A percentile compares a stretch with the other conserved stretches of the same genome.
phyloP scores from a whole-genome alignment of 441 rosid genomes.

The Bruguiera hainesii region DNA sequence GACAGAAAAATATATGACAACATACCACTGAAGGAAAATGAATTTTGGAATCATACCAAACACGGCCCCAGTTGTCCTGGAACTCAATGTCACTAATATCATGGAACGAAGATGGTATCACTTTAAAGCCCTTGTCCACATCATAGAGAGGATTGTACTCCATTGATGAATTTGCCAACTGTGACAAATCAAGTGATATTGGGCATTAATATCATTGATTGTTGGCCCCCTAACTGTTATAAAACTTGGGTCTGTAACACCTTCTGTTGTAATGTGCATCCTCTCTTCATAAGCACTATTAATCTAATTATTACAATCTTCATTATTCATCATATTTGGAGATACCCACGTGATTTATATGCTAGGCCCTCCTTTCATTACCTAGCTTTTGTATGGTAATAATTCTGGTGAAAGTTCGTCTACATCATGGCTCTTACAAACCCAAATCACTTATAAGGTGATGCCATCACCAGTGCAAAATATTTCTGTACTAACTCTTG shows the following conservation, averaged over 20 bases:
- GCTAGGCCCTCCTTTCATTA: too few relatives aligned
- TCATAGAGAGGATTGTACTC: constrained; percentile 83
- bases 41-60: constrained; percentile 47
- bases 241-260: too few relatives aligned
- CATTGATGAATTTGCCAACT: constrained; percentile 74
- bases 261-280: background rate
- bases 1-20: background rate
- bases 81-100: constrained; percentile 91
- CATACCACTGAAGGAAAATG: background rate
- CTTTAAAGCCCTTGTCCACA: constrained; percentile 68
- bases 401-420: background rate
- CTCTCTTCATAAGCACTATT: background rate
- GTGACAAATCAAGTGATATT: constrained; percentile 23
- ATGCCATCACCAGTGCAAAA: too few relatives aligned
- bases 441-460: too few relatives aligned
- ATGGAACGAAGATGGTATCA: constrained; percentile 89
- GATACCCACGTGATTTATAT: too few relatives aligned
- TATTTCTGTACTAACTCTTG: too few relatives aligned
- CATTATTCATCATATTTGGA: too few relatives aligned
- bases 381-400: too few relatives aligned
- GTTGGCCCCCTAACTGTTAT: background rate
- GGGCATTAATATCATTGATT: constrained; percentile 4
- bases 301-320: background rate
- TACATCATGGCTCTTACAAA: background rate
- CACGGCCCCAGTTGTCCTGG: constrained; percentile 96